A percentile compares a stretch with the other conserved stretches of the same genome.
These are phyloP conservation scores for Cajanus cajan DNA, from an alignment of 306 rosid species.

Conservation along the genomic window DNA sequence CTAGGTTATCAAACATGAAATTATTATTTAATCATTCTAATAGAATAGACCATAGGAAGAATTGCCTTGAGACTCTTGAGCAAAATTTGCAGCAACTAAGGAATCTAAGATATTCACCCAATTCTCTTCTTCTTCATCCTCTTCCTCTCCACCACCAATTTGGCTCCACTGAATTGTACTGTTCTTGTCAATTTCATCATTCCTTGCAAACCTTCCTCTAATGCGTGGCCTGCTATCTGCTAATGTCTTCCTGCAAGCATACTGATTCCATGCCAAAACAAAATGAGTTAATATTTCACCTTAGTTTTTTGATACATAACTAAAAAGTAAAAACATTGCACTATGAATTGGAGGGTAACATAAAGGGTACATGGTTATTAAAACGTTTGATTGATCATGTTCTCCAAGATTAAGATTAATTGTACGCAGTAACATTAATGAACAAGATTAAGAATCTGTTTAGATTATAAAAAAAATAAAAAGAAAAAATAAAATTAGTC, in stretches of 20 bases:
- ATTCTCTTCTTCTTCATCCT: conserved; percentile 60
- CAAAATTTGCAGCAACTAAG: conserved; percentile 53
- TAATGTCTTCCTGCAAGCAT: conserved; percentile 92
- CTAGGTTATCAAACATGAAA: neutral
- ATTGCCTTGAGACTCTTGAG: conserved; percentile 38
- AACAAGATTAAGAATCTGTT: too few species aligned
- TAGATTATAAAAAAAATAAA: too few species aligned
- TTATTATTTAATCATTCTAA: conserved; percentile 10
- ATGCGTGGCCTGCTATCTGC: conserved; percentile 92
- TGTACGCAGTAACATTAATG: neutral
- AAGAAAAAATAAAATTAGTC: too few species aligned
- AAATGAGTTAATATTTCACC: neutral
- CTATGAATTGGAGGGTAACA: neutral
- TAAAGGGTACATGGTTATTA: neutral
- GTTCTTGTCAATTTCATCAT: conserved; percentile 58
- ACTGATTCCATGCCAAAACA: conserved; percentile 42
- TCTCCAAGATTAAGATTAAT: neutral
- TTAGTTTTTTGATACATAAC: neutral
- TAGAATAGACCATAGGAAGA: conserved; percentile 28
- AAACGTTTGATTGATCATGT: neutral
- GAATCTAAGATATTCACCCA: conserved; percentile 77
- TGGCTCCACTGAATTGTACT: conserved; percentile 53
- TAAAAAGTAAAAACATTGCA: neutral
- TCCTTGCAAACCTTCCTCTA: conserved; percentile 86
- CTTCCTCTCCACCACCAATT: conserved; percentile 52